Evolutionary conservation across 192 early-diverging fungal species (phyloP).

Genomic region (Entomortierella parvispora): DNA sequence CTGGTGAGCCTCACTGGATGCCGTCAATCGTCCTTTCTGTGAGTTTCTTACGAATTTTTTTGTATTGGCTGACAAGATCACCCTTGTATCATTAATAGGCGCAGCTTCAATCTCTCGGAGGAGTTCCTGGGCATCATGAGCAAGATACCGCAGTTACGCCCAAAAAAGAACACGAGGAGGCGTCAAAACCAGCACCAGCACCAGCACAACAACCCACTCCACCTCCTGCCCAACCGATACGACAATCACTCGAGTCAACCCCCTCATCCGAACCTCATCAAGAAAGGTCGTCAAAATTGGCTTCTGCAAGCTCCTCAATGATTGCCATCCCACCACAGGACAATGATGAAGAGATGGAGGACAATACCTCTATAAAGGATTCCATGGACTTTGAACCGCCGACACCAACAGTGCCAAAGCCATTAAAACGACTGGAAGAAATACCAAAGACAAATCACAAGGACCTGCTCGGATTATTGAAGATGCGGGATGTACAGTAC

Average conservation of each 20-base stretch:
- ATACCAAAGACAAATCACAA: conserved; percentile 39
- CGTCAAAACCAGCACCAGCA: background rate
- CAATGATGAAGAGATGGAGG: conserved; percentile 23
- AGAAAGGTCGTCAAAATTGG: background rate
- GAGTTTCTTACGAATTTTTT: no score
- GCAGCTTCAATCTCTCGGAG: conserved; percentile 48
- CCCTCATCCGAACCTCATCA: background rate
- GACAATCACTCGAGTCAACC: no score
- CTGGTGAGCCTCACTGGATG: conserved; percentile 51
- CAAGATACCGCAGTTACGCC: background rate
- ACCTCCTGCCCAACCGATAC: background rate
- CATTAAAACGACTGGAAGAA: conserved; percentile 30
- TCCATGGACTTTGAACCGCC: background rate
- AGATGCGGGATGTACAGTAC: conserved; percentile 57
- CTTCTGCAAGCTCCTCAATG: conserved; percentile 35
- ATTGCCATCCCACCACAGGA: conserved; percentile 44
- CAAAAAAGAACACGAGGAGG: background rate
- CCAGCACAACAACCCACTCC: background rate
- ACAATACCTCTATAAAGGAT: conserved; percentile 11
- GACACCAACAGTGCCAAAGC: conserved; percentile 11
- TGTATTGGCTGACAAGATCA: no score
- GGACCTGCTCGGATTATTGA: conserved; percentile 32
- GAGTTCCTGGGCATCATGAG: conserved; percentile 21
- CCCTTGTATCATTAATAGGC: conserved; percentile 15
- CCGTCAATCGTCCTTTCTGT: conserved; percentile 6